Base-by-base conservation (phyloP, 108 stramenopile species). In the Nitzschia sp. region DNA sequence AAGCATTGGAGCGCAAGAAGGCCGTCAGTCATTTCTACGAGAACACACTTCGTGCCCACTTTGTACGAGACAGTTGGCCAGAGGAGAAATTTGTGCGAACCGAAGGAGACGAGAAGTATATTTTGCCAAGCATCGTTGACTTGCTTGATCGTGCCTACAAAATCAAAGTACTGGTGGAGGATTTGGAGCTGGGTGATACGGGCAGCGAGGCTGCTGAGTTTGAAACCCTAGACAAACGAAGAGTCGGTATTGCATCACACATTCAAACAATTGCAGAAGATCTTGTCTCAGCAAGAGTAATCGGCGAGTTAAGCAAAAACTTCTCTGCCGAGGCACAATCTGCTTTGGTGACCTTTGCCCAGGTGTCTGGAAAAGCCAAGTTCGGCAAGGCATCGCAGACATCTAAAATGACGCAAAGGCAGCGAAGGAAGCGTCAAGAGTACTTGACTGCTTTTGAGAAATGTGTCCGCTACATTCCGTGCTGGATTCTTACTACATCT, bases 381-480 rank as follows among this genome's bases (percentile, higher is more conserved):
- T 83, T 83, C 56, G 79, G 74, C 38, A 73, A 70, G 43, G 65
- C 72, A 46, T 53, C 82, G 2, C 70, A 80, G 39, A 54, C 71
- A 15, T 66, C 76, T 3, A 82, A 80, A 44, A 74, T 86, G 75
- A 81, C 79, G 15, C 73, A 77, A 43, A 70, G 86, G 26, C 86
- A 86, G 55, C 70, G 80, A 37, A 66, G 86, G 7, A 80, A 73
- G 1, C 69, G 86, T 42, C 73, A 78, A 51, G 82, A 83, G 48
- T 86, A 86, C 56, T 50, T 86, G 39, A 72, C 69, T 52, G 82
- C 82, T 6, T 86, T 86, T 52, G 82, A 86, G 38, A 57, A 72
- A 24, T 86, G 86, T 55, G 67, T 72, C n/a, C 72, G 80, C 6
- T 81, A 69, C 59, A 86, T 86, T 67, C 86, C 86, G 39, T 86